These are phyloP conservation scores for Boletus rufocinnamomeus DNA, from an alignment of 768 basidiomycete genomes.

Conservation along the genomic window DNA sequence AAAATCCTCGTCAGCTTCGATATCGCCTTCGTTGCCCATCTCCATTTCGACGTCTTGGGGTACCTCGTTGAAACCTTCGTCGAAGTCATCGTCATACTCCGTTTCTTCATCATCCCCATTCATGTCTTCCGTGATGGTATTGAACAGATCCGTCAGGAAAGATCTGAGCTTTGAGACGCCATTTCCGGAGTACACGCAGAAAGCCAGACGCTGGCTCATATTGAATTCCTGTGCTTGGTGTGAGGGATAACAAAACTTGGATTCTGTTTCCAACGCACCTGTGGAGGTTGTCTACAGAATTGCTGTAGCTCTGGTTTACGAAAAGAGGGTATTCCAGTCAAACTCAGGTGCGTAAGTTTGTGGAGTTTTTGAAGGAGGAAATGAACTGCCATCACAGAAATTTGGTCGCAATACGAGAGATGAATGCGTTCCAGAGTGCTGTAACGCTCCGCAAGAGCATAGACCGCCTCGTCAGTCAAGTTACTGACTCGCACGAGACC, in stretches of 20 bases:
- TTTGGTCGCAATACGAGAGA: constrained; percentile 95
- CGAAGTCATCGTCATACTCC: constrained; percentile 56
- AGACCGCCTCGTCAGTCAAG: constrained; percentile 92
- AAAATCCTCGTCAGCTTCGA: constrained; percentile 49
- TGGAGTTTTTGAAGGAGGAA: constrained; percentile 87
- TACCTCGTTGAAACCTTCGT: constrained; percentile 37
- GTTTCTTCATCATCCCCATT: constrained; percentile 67
- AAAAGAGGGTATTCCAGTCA: constrained; percentile 97
- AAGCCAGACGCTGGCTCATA: constrained; percentile 80
- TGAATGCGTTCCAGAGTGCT: constrained; percentile 93
- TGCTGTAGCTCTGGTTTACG: constrained; percentile 80
- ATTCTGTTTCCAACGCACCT: constrained; percentile 49
- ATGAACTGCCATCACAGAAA: constrained; percentile 88
- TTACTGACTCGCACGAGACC: constrained; percentile 93
- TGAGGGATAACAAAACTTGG: constrained; percentile 6
- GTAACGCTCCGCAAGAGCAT: constrained; percentile 82
- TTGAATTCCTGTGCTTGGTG: constrained; percentile 75
- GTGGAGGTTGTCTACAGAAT: constrained; percentile 87
- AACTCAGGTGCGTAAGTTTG: constrained; percentile 89
- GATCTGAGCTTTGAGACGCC: constrained; percentile 82
- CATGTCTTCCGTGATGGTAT: constrained; percentile 69
- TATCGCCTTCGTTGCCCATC: constrained; percentile 40
- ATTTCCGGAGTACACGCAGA: constrained; percentile 95
- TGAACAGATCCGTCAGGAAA: constrained; percentile 75
- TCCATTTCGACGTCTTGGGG: constrained; percentile 36